These are phyloP conservation scores for Lepidium africanum DNA, from an alignment of 345 rosid species.

Conservation along the genomic window DNA sequence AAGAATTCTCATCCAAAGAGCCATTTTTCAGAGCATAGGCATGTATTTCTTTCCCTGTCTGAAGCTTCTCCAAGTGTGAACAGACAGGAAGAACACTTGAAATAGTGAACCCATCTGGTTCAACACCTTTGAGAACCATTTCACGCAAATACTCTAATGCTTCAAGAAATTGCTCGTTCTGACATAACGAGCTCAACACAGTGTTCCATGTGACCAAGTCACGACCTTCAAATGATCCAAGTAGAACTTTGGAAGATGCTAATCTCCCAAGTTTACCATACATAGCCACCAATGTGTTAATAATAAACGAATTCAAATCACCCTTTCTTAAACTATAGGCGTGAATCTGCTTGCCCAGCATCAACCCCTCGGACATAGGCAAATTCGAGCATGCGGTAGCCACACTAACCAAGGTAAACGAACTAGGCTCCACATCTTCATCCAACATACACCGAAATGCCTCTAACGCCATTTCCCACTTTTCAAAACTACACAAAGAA, in stretches of 20 bases:
- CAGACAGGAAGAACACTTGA: constrained; percentile 90
- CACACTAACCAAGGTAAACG: constrained; percentile 77
- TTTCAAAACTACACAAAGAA: constrained; percentile 49
- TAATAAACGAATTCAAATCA: constrained; percentile 50
- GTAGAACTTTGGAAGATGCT: constrained; percentile 35
- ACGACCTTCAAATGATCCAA: constrained; percentile 47
- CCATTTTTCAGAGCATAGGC: constrained; percentile 68
- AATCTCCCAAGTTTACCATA: constrained; percentile 63
- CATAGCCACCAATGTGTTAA: constrained; percentile 77
- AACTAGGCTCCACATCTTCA: constrained; percentile 58
- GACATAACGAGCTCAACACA: constrained; percentile 58
- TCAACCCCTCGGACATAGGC: constrained; percentile 30
- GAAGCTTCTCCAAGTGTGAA: constrained; percentile 55
- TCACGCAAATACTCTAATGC: constrained; percentile 41
- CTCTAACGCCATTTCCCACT: constrained; percentile 64
- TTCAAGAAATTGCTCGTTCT: constrained; percentile 53
- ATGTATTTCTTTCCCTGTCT: constrained; percentile 71
- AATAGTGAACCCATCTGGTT: constrained; percentile 69
- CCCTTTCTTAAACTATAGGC: constrained; percentile 54
- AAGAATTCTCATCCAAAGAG: constrained; percentile 56
- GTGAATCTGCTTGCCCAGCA: constrained; percentile 74
- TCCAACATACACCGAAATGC: constrained; percentile 54
- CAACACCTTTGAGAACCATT: constrained; percentile 54
- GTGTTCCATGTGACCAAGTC: constrained; percentile 89
- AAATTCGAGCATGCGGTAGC: constrained; percentile 71